Base-by-base conservation (phyloP, 2,329 filamentous ascomycete genomes). In the Diaporthe ampelina region DNA sequence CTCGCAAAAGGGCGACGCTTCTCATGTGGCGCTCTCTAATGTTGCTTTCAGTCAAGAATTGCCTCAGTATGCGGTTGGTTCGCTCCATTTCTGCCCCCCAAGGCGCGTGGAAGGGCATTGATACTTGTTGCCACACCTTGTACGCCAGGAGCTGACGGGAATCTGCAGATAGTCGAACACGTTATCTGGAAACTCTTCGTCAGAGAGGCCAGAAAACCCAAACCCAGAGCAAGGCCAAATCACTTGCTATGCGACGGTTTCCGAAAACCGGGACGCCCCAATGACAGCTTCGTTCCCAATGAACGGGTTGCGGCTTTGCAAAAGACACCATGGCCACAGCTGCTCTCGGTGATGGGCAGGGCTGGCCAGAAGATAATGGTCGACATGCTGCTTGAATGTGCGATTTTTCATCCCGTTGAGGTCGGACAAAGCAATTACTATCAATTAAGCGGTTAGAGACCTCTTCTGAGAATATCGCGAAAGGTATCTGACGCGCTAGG, bases 181-280 rank as follows among this genome's bases (percentile, higher is more conserved):
- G 89, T 90, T 37, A 90, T 98, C 56, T 95, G 93, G 91, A 87
- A 90, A 13, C 85, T 98, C 2, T 98, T 97, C 82, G 90, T 89
- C 17, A 88, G 89, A 77, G 83, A 86, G 21, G 84, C 86, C 43
- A 81, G 81, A n/a, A n/a, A n/a, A n/a, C n/a, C n/a, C n/a, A n/a
- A n/a, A 26, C 79, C 82, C 37, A 83, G 83, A 74, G 82, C 86
- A 67, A 90, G 88, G 79, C 92, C 93, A 1, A 89, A 90, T 68
- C 94, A 98, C 83, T 79, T 98, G 7, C 88, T 99, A 6, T 95
- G 94, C 78, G 93, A 97, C 85, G 96, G 96, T 32, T 97, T 92
- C 78, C 91, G 29, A 29, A 29, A 29, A 29, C 29, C 29, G 29
- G 29, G 29, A 29, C 29, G 29, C 29, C 29, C 29, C 29, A 29